Conservation (phyloP, 352 stramenopile genomes). For the Phytophthora constricta region DNA sequence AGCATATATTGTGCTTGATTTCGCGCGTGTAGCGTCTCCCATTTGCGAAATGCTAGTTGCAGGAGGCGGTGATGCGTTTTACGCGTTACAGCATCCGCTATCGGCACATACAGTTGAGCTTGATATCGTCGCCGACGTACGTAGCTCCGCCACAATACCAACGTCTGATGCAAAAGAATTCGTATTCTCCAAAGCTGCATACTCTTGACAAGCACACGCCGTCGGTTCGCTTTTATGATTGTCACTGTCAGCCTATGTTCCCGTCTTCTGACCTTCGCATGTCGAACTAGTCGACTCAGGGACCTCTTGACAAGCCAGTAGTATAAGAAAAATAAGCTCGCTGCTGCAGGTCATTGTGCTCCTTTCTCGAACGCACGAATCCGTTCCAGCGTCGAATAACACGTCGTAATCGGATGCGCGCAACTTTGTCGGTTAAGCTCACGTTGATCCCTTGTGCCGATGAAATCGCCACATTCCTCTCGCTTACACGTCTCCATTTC, state of each 20-base stretch:
- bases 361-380: constrained; percentile 23
- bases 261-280: constrained; percentile 22
- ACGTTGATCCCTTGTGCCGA: background rate
- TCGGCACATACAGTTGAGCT: constrained; percentile 15
- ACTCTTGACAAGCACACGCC: constrained; percentile 16
- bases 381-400: constrained; percentile 28
- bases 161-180: constrained; percentile 19
- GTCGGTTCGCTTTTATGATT: constrained; percentile 15
- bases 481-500: constrained; percentile 8
- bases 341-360: constrained; percentile 17
- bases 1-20: constrained; percentile 13
- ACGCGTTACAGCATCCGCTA: constrained; percentile 7
- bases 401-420: constrained; percentile 10
- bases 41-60: constrained; percentile 21
- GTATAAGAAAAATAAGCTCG: constrained; percentile 45
- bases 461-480: background rate
- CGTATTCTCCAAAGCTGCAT: constrained; percentile 34
- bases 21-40: constrained; percentile 14
- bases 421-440: background rate
- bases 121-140: constrained; percentile 16
- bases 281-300: constrained; percentile 16
- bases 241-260: constrained; percentile 19
- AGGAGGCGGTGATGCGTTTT: constrained; percentile 17
- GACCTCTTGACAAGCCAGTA: constrained; percentile 40
- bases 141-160: constrained; percentile 23